Evolutionary conservation across 179 eudicot species (phyloP), one percentile per base, ranked within the genome.

Genomic region (Monotropa hypopitys): DNA sequence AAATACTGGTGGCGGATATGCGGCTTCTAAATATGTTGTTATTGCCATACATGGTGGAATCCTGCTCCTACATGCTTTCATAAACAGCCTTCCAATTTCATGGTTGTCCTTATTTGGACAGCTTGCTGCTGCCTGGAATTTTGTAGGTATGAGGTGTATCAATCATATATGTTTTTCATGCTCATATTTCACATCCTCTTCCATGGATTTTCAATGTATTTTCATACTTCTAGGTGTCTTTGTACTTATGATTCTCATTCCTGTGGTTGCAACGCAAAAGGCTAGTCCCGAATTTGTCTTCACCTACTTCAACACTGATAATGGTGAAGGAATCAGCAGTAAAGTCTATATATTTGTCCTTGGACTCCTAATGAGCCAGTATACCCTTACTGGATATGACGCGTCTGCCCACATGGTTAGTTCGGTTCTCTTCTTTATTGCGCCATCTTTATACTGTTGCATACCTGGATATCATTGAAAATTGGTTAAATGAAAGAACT

Each of bases 391-490:
- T 2, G 98, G 98, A 26, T 94, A 90, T 54, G 98, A 94, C 79
- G 98, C 97, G 72, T 92, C 98, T 81, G 97, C 94, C 56, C 96
- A 92, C 76, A 90, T 94, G 98, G 97, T 94, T 69, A 76, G 80
- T 81, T 70, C 54, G 26, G 8, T 51, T 70, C 30, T 75, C 30
- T 56, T 68, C 33, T 18, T 45, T 63, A 16, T 12, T 50, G 21
- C 73, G n/a, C n/a, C 28, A 54, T 81, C 61, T 78, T 40, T 8
- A 59, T 12, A 70, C 10, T 72, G 15, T 54, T 51, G 30, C 59
- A 35, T 56, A 40, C 11, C 47, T 70, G 43, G 49, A 74, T 35
- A 35, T 47, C 38, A 12, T 23, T 45, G 23, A 23, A n/a, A 42
- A n/a, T 33, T 62, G 9, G n/a, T 28, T 18, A 45, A 61, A 45